Evolutionary conservation across 805 yeast species (phyloP).

Genomic region (Cyberlindnera xylosilytica): DNA sequence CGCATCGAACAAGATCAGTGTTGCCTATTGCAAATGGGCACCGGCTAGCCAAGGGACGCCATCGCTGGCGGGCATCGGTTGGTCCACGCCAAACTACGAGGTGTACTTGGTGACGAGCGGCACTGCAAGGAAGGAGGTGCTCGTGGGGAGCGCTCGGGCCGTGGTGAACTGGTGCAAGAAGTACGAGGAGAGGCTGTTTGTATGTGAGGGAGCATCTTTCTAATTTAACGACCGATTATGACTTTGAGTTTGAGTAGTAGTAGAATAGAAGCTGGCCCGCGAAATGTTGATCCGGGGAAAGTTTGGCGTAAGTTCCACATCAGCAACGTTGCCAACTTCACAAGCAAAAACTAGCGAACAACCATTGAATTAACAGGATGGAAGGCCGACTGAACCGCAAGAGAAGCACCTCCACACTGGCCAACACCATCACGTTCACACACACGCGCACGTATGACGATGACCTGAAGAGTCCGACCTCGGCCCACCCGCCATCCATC

Average conservation of each 20-base stretch:
- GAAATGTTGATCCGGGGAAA: too few species aligned
- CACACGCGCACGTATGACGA: slow-evolving; percentile 19
- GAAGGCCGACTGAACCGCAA: slow-evolving; percentile 14
- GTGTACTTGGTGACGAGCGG: slow-evolving; percentile 62
- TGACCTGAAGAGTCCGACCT: slow-evolving; percentile 1
- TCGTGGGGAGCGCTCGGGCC: slow-evolving; percentile 58
- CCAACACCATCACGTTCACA: slow-evolving; percentile 27
- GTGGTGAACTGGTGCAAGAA: slow-evolving; percentile 75
- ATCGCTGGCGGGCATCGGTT: slow-evolving; percentile 41
- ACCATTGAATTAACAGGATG: not conserved
- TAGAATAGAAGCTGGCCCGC: too few species aligned
- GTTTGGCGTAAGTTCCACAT: not conserved
- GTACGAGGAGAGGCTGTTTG: slow-evolving; percentile 67
- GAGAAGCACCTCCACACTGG: slow-evolving; percentile 26
- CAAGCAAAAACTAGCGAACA: not conserved
- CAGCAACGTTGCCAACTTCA: not conserved
- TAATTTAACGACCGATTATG: slow-evolving; percentile 21
- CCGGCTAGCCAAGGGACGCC: slow-evolving; percentile 12
- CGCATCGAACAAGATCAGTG: slow-evolving; percentile 36
- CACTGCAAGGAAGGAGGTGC: slow-evolving; percentile 47
- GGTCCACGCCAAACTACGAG: slow-evolving; percentile 61
- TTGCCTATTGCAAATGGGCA: slow-evolving; percentile 45
- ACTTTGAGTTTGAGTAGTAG: too few species aligned
- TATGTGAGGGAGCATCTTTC: slow-evolving; percentile 69
- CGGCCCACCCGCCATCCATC: not conserved